These are phyloP conservation scores for Tillandsia leiboldiana DNA, from an alignment of 176 grass and related monocot species.

Conservation along the genomic window DNA sequence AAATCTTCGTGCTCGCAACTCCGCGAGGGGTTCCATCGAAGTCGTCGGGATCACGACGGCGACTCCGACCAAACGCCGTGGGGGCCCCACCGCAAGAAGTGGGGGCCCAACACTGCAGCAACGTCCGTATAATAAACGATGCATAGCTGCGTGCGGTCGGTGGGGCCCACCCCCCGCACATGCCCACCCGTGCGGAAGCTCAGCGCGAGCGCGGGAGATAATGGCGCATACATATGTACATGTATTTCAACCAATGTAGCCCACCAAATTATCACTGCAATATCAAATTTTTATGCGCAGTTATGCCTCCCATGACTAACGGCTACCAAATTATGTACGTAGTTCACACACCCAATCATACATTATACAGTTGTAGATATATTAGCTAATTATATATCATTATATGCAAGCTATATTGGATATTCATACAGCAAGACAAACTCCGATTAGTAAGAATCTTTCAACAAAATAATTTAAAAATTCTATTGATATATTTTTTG, in stretches of 20 bases:
- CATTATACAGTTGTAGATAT: background rate
- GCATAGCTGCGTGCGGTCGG: background rate
- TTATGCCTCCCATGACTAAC: background rate
- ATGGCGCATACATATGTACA: too few relatives aligned
- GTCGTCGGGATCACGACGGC: conserved; percentile 12
- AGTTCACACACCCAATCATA: background rate
- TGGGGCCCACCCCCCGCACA: background rate
- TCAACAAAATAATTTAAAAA: too few relatives aligned
- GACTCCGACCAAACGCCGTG: background rate
- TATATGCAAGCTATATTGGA: too few relatives aligned
- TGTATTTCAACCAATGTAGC: too few relatives aligned
- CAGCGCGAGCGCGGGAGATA: too few relatives aligned
- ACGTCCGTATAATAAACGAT: background rate
- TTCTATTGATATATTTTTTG: too few relatives aligned
- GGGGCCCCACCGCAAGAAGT: conserved; percentile 8
- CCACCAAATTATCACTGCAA: background rate
- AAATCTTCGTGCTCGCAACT: conserved; percentile 9
- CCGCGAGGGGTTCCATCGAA: background rate
- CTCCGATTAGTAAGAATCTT: too few relatives aligned
- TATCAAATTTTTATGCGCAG: background rate
- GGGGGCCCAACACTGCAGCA: conserved; percentile 4
- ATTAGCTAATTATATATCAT: too few relatives aligned
- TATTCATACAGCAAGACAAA: too few relatives aligned
- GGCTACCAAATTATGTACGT: background rate
- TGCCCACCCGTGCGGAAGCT: background rate